These are phyloP conservation scores for Aspergillus neotritici DNA, from an alignment of 2,329 filamentous ascomycete species.

Conservation along the genomic window DNA sequence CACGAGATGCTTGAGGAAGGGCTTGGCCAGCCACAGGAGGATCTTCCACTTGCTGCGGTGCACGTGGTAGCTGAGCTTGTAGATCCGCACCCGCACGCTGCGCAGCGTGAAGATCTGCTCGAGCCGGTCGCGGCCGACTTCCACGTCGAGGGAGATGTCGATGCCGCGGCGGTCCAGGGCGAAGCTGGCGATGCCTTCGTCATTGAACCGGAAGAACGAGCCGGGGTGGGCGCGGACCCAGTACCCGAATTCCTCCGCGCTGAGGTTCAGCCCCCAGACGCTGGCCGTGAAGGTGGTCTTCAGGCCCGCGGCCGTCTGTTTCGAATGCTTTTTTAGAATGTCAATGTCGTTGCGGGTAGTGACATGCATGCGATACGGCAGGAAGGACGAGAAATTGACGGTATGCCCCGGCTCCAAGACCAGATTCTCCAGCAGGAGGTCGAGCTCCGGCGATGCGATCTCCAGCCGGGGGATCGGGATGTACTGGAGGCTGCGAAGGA, in stretches of 20 bases:
- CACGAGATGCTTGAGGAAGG: constrained; percentile 73
- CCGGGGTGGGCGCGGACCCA: constrained; percentile 77
- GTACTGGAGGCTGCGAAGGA: constrained; percentile 74
- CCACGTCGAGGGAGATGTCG: constrained; percentile 78
- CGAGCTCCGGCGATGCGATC: constrained; percentile 73
- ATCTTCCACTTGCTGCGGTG: constrained; percentile 66
- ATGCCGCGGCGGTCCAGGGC: constrained; percentile 79
- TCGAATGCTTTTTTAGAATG: constrained; percentile 69
- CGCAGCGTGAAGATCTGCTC: constrained; percentile 77
- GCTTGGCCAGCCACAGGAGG: constrained; percentile 77
- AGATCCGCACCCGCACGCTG: constrained; percentile 71
- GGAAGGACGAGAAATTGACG: constrained; percentile 78
- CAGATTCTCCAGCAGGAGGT: constrained; percentile 82
- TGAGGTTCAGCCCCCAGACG: constrained; percentile 74
- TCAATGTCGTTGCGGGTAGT: constrained; percentile 83
- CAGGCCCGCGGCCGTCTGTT: constrained; percentile 58
- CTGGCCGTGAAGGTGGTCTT: constrained; percentile 71
- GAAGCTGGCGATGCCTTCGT: constrained; percentile 81
- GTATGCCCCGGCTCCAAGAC: constrained; percentile 83
- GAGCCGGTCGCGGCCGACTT: constrained; percentile 69
- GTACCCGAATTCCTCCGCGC: constrained; percentile 83
- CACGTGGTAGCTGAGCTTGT: constrained; percentile 77
- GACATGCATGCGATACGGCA: constrained; percentile 75
- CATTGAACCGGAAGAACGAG: constrained; percentile 62
- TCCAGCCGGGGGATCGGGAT: constrained; percentile 89